Base-by-base conservation (phyloP, 352 stramenopile genomes). In the Pythium phragmitis region DNA sequence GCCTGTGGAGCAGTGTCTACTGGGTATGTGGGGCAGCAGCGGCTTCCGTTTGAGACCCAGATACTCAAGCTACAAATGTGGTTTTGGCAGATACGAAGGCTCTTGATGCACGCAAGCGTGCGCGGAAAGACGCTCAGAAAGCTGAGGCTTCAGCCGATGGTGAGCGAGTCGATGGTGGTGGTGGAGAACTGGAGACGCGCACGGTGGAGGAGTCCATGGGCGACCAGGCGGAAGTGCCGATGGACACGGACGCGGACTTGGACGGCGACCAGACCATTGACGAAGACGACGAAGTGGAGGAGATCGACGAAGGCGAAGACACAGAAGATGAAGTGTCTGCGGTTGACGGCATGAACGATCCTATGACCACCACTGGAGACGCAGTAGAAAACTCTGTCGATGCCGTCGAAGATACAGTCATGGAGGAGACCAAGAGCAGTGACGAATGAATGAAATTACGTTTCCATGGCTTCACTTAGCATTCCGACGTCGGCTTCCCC, bases 1-100 rank as follows among this genome's bases (percentile, higher is more conserved):
- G 33, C 79, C 86, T 0, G 76, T 92, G 34, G 86, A 92, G 57
- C 65, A 77, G 3, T 94, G 80, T 67, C 43, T 94, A n/a, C 59
- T 76, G 73, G 82, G 82, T 91, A n/a, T 17, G 70, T n/a, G 16
- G n/a, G 11, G 34, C 7, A 16, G 7, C 17, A 2, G n/a, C 45
- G 2, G 13, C n/a, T 14, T 50, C 7, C n/a, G 11, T 50, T 50
- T 49, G 11, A n/a, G 3, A 5, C 7, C 33, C 11, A 6, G 17
- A n/a, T 16, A n/a, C 45, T 50, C n/a, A 50, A 12, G 2, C 21
- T 13, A 4, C 45, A 8, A 30, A 30, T 39, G 3, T 39, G 4
- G 3, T 50, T 26, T n/a, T 14, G 23, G 45, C 58, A 88, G 83
- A 87, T 60, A 63, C 73, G 1, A 92, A 89, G 47, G 67, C 54